Base-by-base conservation (phyloP, 495 filamentous ascomycete species). In the Cladorrhinum samala region DNA sequence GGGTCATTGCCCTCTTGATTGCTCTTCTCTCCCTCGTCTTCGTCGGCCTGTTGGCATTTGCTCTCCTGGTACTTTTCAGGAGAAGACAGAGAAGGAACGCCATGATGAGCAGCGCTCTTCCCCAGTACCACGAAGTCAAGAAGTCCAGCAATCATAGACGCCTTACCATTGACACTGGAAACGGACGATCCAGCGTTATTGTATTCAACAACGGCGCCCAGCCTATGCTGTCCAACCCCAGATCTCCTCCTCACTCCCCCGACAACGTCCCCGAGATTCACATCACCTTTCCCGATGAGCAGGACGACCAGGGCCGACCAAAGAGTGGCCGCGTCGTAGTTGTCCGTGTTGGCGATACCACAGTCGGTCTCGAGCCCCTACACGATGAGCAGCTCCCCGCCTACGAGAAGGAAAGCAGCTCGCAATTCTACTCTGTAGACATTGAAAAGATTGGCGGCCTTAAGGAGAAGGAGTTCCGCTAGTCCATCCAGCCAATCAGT, bases 221-320 rank as follows among this genome's bases (percentile, higher is more conserved):
- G 68, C 77, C 81, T 49, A 80, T 94, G 59, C 82, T 93, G 54
- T 77, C 82, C 40, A 85, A 85, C 67, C 86, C 88, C 19, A 77
- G 78, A 42, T 83, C 80, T 39, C 88, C 89, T 14, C 89, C 91
- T 23, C 69, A 84, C 42, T 91, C 88, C 52, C 88, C 89, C n/a
- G 77, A 73, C 58, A 77, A 77, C 51, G 81, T 97, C 11, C 93
- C 93, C 9, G 89, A 96, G 71, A 98, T 98, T 63, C 89, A 91
- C 68, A 95, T 98, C 64, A 98, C 93, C 0, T 96, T 98, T 74
- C 93, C 93, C 13, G 93, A 98, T 58, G 92, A 97, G 77, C 81
- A 87, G 48, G 92, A 91, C 61, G 87, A 96, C 58, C 82, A 84
- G 41, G 94, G 94, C 50, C 87, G 86, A 67, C 80, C 80, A 54